Evolutionary conservation across 441 rosid genomes (phyloP).

Genomic region (Aleurites moluccanus): DNA sequence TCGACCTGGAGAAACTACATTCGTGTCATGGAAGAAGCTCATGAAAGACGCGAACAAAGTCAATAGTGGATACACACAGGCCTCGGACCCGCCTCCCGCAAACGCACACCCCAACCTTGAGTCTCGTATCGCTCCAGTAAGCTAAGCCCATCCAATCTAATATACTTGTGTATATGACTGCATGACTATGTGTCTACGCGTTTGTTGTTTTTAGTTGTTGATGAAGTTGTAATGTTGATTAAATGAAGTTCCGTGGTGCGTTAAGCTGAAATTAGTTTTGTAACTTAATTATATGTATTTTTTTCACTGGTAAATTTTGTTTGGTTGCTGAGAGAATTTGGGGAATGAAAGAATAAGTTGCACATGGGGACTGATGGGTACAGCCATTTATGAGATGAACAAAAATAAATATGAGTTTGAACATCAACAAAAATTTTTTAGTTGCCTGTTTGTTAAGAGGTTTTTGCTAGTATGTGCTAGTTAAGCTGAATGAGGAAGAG

Average conservation of each 20-base stretch:
- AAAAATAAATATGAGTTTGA: neutral
- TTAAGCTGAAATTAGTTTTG: neutral
- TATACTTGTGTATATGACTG: neutral
- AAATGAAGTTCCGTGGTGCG: neutral
- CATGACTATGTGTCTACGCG: too few relatives aligned
- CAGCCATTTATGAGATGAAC: neutral
- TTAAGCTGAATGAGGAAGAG: neutral
- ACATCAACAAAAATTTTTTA: neutral
- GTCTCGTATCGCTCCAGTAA: slow-evolving; percentile 67
- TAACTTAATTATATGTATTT: neutral
- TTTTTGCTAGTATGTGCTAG: neutral
- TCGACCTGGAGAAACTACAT: slow-evolving; percentile 87
- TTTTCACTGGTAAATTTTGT: slow-evolving; percentile 11
- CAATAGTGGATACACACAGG: slow-evolving; percentile 42
- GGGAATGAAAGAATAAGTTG: neutral
- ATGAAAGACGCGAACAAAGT: slow-evolving; percentile 73
- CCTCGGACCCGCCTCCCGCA: slow-evolving; percentile 38
- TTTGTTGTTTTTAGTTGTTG: neutral
- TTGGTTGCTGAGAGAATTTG: slow-evolving; percentile 24
- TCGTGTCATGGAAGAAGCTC: slow-evolving; percentile 98
- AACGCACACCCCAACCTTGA: slow-evolving; percentile 57
- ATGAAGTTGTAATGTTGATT: neutral
- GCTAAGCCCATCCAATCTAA: slow-evolving; percentile 21
- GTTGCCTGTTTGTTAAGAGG: neutral
- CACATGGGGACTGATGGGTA: neutral